Evolutionary conservation across 2,329 filamentous ascomycete genomes (phyloP), one percentile per base, ranked within the genome.

Genomic region (Pyricularia sp.): DNA sequence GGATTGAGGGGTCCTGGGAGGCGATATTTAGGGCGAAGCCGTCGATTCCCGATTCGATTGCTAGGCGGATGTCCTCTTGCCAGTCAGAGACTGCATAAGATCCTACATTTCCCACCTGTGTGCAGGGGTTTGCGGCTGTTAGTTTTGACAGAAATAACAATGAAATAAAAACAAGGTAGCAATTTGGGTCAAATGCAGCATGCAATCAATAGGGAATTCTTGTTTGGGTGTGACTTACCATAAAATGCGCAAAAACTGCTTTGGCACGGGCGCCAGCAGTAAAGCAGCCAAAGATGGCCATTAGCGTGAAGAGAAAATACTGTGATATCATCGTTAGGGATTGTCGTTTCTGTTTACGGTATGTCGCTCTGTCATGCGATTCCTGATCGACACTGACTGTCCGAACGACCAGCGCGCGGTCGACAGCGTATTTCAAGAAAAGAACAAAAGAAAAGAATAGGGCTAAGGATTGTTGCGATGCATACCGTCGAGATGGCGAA

Each of bases 1-100:
- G 75, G 70, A 85, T 86, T 0, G 84, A 84, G 36, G 78, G 80
- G 0, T 72, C 75, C 68, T 85, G 83, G 6, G 72, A 71, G 25
- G 72, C 74, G 23, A 76, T 72, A 69, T 77, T 77, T 59, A 77
- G 70, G 11, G 75, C 76, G 64, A 77, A 77, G 33, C 73, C 76
- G 55, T 75, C 73, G 68, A 77, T 75, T 31, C 75, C 75, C 10
- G 73, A 17, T 12, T 68, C 67, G 66, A 72, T 70, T 33, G 74
- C 74, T 25, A 71, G 67, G 50, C 69, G 72, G 70, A 72, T 74
- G 68, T 71, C 71, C 12, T 30, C 42, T 55, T 66, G 33, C 63
- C 79, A 76, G 61, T 84, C 82, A 69, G 82, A 84, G 36, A 83
- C 82, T 9, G 74, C 71, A 36, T 81, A 73, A 68, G 76, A 80